Evolutionary conservation across 108 stramenopile species (phyloP), one percentile per base, ranked within the genome.

Genomic region (Schizochytrium sp.): DNA sequence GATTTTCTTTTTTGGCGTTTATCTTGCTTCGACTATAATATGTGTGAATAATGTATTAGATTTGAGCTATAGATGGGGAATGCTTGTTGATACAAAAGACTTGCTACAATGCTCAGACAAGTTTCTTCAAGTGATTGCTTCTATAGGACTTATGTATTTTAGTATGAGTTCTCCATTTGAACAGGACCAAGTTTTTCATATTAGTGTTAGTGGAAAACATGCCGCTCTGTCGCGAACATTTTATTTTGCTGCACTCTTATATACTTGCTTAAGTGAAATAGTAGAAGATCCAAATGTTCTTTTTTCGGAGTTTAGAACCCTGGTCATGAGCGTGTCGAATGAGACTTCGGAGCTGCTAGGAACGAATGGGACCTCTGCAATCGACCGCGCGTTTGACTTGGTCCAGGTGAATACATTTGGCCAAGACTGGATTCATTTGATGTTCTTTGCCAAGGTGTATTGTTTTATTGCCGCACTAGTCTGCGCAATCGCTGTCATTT

Each of bases 131-230:
- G 5, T 64, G 10, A 41, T 64, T 12, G 61, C 61, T 4, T 64
- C 61, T 4, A 41, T 64, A 4, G 15, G 38, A 4, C 40, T 64
- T 10, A 64, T 64, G 61, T 64, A 41, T 17, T 12, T 64, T 4
- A 64, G 10, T 4, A 64, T 64, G 4, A 64, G 61, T 64, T 64
- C 61, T 4, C 61, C 61, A 4, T 64, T 64, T 10, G 61, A 64
- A 10, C 40, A 64, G 8, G 61, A 64, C 61, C 4, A 17, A 12
- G 4, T 10, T 4, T 64, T 64, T 17, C 40, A 7, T 28, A 17
- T 64, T 17, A 41, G 40, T 4, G 3, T 64, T 3, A 64, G 61
- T 5, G 61, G 61, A 4, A 64, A 28, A 4, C 10, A 64, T 41
- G 15, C 12, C 12, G 12, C 58, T 12, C 38, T 41, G 40, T 41